phyloP scores from a whole-genome alignment of 2,329 filamentous ascomycete species.

The Fusarium pseudoanthophilum region DNA sequence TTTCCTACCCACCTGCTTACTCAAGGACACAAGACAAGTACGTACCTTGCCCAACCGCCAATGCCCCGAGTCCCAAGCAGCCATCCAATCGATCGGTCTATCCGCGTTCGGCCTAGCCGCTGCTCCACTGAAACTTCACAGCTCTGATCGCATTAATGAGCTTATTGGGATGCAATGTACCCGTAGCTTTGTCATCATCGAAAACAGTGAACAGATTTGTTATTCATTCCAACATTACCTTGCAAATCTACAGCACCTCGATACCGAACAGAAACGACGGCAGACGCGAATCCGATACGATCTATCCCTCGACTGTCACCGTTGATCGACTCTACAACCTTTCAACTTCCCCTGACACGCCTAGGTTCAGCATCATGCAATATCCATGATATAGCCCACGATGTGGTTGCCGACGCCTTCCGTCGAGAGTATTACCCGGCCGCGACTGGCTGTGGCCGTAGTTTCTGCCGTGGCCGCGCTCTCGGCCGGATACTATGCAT shows the following conservation, averaged over 20 bases:
- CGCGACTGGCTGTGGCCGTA: conserved; percentile 65
- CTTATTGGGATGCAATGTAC: conserved; percentile 9
- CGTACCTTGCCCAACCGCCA: conserved; percentile 13
- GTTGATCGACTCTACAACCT: conserved; percentile 1
- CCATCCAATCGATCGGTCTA: not conserved
- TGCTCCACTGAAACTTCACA: conserved; percentile 28
- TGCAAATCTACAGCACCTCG: not conserved
- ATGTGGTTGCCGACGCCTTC: conserved; percentile 62
- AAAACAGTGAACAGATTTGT: conserved; percentile 17
- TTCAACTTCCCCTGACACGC: conserved; percentile 13
- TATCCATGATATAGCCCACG: conserved; percentile 46
- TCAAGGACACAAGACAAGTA: not conserved
- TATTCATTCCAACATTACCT: not conserved
- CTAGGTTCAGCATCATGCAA: conserved; percentile 47
- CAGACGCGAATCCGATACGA: not conserved
- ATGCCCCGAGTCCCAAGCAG: not conserved
- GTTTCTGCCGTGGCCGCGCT: conserved; percentile 66
- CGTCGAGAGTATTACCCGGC: conserved; percentile 65
- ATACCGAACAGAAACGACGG: not conserved
- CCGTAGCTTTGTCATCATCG: conserved; percentile 37
- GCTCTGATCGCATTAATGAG: conserved; percentile 14
- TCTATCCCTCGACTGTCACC: not conserved
- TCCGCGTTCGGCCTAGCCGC: not conserved
- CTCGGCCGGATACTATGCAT: conserved; percentile 69
- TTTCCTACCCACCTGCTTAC: no score